Percentiles rank a stretch among this genome's conserved stretches.
phyloP scores from a whole-genome alignment of 495 filamentous ascomycete genomes.

The Cercophora newfieldiana region DNA sequence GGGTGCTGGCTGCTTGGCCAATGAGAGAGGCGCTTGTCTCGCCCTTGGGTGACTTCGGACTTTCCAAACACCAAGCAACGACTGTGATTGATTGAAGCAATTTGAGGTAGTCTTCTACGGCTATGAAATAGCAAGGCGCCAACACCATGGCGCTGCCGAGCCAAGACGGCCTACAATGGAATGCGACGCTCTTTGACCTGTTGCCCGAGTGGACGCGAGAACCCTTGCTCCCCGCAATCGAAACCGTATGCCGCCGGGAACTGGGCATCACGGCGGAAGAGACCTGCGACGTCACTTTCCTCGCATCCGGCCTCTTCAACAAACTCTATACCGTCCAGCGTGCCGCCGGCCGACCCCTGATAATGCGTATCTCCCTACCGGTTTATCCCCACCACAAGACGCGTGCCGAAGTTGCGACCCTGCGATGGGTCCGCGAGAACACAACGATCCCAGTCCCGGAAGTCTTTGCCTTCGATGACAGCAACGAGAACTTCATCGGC shows the following conservation, averaged over 20 bases:
- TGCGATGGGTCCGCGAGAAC: slow-evolving; percentile 40
- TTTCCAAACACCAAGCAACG: too few species aligned
- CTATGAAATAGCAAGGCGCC: too few species aligned
- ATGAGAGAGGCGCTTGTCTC: too few species aligned
- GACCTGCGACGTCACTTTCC: slow-evolving; percentile 21
- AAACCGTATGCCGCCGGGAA: slow-evolving; percentile 18
- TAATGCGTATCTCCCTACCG: slow-evolving; percentile 48
- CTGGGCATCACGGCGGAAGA: slow-evolving; percentile 15
- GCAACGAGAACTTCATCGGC: slow-evolving; percentile 38
- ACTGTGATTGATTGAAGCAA: too few species aligned
- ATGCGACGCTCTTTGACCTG: neutral
- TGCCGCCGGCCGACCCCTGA: neutral
- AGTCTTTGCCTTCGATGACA: slow-evolving; percentile 44
- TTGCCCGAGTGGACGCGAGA: slow-evolving; percentile 19
- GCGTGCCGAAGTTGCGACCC: slow-evolving; percentile 50
- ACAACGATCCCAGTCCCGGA: slow-evolving; percentile 49
- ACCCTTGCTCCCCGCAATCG: slow-evolving; percentile 16
- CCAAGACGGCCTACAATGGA: slow-evolving; percentile 11
- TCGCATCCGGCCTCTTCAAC: slow-evolving; percentile 26
- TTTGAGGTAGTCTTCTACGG: too few species aligned
- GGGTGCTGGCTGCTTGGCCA: too few species aligned
- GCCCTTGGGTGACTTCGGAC: too few species aligned
- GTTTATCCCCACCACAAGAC: slow-evolving; percentile 49
- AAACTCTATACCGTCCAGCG: slow-evolving; percentile 23
- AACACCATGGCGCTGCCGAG: neutral